Base-by-base conservation (phyloP, 768 basidiomycete species). In the Paxillus involutus region DNA sequence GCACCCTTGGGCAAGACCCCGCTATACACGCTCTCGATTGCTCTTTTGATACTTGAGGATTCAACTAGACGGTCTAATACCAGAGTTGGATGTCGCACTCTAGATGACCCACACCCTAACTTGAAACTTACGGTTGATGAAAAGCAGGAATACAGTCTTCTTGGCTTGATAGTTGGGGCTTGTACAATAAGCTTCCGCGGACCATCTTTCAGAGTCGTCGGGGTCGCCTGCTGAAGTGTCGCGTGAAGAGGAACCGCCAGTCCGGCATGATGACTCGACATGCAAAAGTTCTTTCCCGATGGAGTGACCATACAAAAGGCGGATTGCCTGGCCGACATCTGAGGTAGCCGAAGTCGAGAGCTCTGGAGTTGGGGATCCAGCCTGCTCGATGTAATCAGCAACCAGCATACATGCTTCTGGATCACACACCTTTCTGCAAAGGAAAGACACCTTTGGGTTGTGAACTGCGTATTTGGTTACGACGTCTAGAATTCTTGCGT, bases 381-480 rank as follows among this genome's bases (percentile, higher is more conserved):
- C 80, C 94, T 96, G 51, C 3, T 51, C 6, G 16, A 26, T 14
- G 14, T 24, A n/a, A 49, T 63, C 29, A 68, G 11, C 43, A 13
- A 43, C 29, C 11, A 36, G 12, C 4, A 44, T 35, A 53, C 6
- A 4, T 0, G 0, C 9, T 6, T 30, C 35, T 4, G n/a, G 17
- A 1, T 29, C 7, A 5, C 62, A 44, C 44, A 88, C 93, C 82
- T 98, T 98, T 70, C 91, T 95, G 78, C 95, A 98, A 0, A 85
- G 77, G 73, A 98, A 96, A 0, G 94, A 80, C 3, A 94, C 84
- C 11, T 80, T 82, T 0, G 96, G 83, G 66, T 99, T 98, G 68
- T 99, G 97, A 10, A 95, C 79, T 0, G 97, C 93, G 65, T 99
- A 99, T 57, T 88, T 90, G 3, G 91, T 91, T 26, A 98, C 77